A percentile compares a stretch with the other conserved stretches of the same genome.
Conservation (phyloP, 371 early-diverging fungal species). For the Syncephalastrum monosporum region DNA sequence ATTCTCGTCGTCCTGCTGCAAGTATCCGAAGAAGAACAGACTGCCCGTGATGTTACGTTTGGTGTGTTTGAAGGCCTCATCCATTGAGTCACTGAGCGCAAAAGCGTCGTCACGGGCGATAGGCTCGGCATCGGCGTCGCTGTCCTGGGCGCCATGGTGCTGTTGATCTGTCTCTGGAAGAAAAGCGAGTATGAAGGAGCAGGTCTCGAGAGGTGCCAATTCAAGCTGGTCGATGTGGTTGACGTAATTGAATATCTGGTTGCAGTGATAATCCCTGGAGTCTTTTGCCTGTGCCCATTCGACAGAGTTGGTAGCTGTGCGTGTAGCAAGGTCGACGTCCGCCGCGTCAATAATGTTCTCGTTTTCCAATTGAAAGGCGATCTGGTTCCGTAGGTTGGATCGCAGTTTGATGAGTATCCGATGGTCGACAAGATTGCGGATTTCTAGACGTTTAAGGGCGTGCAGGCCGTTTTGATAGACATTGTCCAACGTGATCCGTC, state of each 20-base stretch:
- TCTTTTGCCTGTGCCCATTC: constrained; percentile 43
- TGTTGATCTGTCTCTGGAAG: constrained; percentile 52
- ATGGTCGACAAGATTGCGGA: constrained; percentile 66
- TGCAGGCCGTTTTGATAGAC: constrained; percentile 86
- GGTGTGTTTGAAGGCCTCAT: constrained; percentile 48
- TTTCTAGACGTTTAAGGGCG: constrained; percentile 70
- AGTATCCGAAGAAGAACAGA: constrained; percentile 83
- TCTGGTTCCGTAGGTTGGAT: constrained; percentile 78
- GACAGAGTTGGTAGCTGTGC: constrained; percentile 60
- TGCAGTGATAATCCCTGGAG: constrained; percentile 68
- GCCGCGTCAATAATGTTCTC: constrained; percentile 65
- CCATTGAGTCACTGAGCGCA: constrained; percentile 36
- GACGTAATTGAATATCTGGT: constrained; percentile 88
- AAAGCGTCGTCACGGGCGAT: constrained; percentile 10
- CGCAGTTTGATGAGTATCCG: constrained; percentile 73
- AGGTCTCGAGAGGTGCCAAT: constrained; percentile 62
- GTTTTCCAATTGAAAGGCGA: constrained; percentile 86
- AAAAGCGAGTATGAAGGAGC: constrained; percentile 73
- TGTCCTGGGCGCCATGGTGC: background rate
- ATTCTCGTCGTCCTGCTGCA: constrained; percentile 15
- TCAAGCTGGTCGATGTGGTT: constrained; percentile 77
- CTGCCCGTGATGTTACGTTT: constrained; percentile 73
- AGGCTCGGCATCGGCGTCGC: background rate
- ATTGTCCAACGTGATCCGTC: constrained; percentile 63
- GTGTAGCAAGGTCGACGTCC: constrained; percentile 11